Conservation (phyloP, 441 rosid species). For the Bocquillonia castaneifolia region DNA sequence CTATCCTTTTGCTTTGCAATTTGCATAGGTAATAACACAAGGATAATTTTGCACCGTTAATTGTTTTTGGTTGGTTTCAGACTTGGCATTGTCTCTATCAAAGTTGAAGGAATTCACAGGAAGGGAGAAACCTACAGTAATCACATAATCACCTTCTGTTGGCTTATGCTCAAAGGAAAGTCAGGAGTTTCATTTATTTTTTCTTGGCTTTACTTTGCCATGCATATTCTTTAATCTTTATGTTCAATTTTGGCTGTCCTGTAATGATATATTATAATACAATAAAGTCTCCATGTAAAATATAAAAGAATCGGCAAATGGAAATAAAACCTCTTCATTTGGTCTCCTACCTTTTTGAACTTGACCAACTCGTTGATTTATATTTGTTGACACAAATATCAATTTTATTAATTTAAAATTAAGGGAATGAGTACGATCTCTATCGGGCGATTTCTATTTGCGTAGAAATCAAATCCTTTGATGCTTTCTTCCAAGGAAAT, state of each 20-base stretch:
- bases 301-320: conserved; percentile 10
- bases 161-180: conserved; percentile 25
- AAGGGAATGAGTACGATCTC: too few species aligned
- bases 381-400: too few species aligned
- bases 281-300: conserved; percentile 22
- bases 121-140: conserved; percentile 89
- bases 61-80: conserved; percentile 38
- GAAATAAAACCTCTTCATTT: conserved; percentile 20
- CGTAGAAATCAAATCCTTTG: too few species aligned
- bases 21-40: too few species aligned
- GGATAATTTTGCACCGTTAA: too few species aligned
- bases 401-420: too few species aligned
- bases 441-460: too few species aligned
- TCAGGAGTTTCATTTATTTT: conserved; percentile 17
- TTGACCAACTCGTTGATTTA: too few species aligned
- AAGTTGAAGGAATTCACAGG: conserved; percentile 88
- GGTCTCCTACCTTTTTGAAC: neutral
- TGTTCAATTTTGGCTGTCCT: conserved; percentile 36
- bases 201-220: neutral
- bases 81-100: conserved; percentile 75
- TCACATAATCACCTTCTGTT: conserved; percentile 44
- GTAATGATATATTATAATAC: conserved; percentile 8
- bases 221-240: neutral
- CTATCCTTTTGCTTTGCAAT: too few species aligned
- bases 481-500: too few species aligned